These are phyloP conservation scores for Boletus reticulatus DNA, from an alignment of 768 basidiomycete genomes.

Conservation along the genomic window DNA sequence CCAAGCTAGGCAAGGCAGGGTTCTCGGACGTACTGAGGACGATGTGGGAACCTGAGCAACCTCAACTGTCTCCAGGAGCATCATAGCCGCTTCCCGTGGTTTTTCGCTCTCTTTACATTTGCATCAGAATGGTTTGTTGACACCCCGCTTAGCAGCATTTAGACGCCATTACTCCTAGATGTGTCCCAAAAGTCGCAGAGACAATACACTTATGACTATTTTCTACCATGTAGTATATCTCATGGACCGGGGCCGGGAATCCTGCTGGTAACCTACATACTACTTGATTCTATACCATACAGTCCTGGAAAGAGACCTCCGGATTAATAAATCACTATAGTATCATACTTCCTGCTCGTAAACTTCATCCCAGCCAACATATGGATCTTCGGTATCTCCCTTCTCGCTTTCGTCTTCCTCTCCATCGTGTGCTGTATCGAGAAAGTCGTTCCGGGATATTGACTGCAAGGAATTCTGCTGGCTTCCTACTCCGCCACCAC, in stretches of 20 bases:
- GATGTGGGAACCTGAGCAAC: constrained; percentile 72
- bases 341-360: constrained; percentile 70
- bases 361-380: constrained; percentile 44
- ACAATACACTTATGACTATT: constrained; percentile 30
- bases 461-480: constrained; percentile 34
- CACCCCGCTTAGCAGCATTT: constrained; percentile 8
- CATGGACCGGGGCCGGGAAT: not conserved
- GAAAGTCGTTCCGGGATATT: constrained; percentile 2
- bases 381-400: constrained; percentile 32
- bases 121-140: constrained; percentile 4
- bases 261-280: not conserved
- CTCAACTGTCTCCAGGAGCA: constrained; percentile 33
- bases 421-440: constrained; percentile 1
- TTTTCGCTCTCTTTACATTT: constrained; percentile 5
- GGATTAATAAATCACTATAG: no score
- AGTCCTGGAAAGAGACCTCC: not conserved
- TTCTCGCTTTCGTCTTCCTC: constrained; percentile 40
- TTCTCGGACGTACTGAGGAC: constrained; percentile 86
- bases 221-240: constrained; percentile 21
- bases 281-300: not conserved
- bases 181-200: constrained; percentile 21
- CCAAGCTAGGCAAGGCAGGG: constrained; percentile 81
- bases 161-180: constrained; percentile 25
- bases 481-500: constrained; percentile 36
- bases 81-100: constrained; percentile 19